Evolutionary conservation across 352 stramenopile genomes (phyloP).

Genomic region (Aphanomyces euteiches): DNA sequence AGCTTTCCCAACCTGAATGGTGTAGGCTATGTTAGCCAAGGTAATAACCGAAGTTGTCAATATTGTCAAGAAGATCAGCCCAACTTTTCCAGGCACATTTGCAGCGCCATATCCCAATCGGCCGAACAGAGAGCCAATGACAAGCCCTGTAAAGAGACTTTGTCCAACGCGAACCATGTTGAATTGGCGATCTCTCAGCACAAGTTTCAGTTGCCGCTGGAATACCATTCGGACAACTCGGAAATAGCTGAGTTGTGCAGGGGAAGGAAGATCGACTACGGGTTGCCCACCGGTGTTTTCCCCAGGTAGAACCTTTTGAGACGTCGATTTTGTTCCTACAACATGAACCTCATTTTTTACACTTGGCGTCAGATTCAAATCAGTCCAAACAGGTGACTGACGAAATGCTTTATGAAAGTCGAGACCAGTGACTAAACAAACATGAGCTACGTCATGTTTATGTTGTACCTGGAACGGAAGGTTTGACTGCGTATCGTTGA

Average conservation of each 20-base stretch:
- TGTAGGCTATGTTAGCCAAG: conserved; percentile 29
- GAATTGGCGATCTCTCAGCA: conserved; percentile 49
- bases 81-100: conserved; percentile 31
- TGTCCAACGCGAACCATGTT: conserved; percentile 51
- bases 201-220: conserved; percentile 43
- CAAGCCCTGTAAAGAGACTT: conserved; percentile 43
- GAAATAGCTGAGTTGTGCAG: background rate
- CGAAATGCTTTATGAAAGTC: background rate
- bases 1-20: conserved; percentile 16
- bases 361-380: no score
- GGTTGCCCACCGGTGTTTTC: no score
- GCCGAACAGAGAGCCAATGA: conserved; percentile 43
- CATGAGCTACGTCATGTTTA: background rate
- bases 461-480: conserved; percentile 14
- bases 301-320: no score
- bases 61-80: conserved; percentile 27
- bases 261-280: background rate
- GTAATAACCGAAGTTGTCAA: conserved; percentile 26
- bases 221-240: conserved; percentile 11
- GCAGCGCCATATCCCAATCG: conserved; percentile 19
- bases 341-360: no score
- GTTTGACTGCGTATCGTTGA: conserved; percentile 33
- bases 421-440: background rate
- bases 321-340: no score
- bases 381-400: no score